A percentile compares a stretch with the other conserved stretches of the same genome.
These are phyloP conservation scores for Solanum infundibuliforme DNA, from an alignment of 257 asterid species.

Conservation along the genomic window DNA sequence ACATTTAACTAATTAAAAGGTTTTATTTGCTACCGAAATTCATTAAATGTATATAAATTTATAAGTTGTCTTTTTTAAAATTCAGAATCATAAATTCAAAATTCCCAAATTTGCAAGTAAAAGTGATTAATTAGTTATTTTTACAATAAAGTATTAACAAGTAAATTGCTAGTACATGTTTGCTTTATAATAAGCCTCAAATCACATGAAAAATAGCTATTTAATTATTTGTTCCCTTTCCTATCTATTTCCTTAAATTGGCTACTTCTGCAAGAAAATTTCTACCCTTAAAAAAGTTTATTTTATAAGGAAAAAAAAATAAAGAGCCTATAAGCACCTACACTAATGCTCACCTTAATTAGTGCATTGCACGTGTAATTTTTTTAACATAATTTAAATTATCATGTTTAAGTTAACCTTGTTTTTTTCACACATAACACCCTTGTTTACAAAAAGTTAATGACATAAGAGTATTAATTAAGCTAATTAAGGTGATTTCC, in stretches of 20 bases:
- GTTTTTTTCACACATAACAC: not conserved
- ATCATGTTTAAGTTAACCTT: slow-evolving; percentile 1
- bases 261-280: not conserved
- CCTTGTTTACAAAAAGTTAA: not conserved
- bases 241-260: slow-evolving; percentile 13
- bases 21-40: not conserved
- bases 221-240: slow-evolving; percentile 1
- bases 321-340: not conserved
- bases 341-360: not conserved
- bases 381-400: not conserved
- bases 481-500: not conserved
- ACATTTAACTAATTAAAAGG: not conserved
- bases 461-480: not conserved
- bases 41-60: not conserved
- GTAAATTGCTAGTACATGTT: not conserved
- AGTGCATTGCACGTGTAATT: slow-evolving; percentile 14
- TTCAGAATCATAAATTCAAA: not conserved
- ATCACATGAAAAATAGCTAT: not conserved
- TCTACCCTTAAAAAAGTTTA: not conserved
- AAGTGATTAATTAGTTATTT: not conserved
- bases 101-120: not conserved
- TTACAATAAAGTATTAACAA: not conserved
- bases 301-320: not conserved
- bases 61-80: not conserved
- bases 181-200: not conserved